Conservation (phyloP, 116 monocot genomes). For the Thalassia testudinum region DNA sequence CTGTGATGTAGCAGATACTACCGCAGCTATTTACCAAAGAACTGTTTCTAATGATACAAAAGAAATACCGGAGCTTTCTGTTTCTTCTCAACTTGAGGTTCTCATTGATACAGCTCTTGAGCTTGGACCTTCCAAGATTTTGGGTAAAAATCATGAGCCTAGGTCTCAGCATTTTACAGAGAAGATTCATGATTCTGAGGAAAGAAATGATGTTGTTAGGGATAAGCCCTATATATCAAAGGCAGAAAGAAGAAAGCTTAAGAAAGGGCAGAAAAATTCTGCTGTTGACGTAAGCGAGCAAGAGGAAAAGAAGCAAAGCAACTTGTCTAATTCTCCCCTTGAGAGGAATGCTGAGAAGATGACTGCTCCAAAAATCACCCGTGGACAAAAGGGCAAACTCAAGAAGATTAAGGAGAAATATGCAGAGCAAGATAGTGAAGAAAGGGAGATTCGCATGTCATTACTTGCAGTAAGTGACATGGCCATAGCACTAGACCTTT, state of each 20-base stretch:
- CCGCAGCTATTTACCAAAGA: background rate
- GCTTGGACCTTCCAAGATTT: constrained; percentile 54
- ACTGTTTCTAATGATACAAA: constrained; percentile 6
- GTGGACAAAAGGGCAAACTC: constrained; percentile 84
- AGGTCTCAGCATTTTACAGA: background rate
- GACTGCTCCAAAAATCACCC: constrained; percentile 32
- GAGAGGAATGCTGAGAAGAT: constrained; percentile 16
- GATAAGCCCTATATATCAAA: constrained; percentile 87
- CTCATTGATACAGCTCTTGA: constrained; percentile 81
- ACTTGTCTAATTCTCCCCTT: constrained; percentile 7
- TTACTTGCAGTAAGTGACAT: constrained; percentile 59
- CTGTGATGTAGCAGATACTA: constrained; percentile 4
- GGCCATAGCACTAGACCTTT: background rate
- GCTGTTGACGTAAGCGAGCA: constrained; percentile 10
- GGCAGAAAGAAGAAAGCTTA: constrained; percentile 72
- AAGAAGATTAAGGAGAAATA: constrained; percentile 99
- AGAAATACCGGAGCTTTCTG: constrained; percentile 21
- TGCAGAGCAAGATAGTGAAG: constrained; percentile 97
- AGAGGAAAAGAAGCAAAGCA: constrained; percentile 18
- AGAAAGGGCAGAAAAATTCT: constrained; percentile 42
- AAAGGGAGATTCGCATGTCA: constrained; percentile 88
- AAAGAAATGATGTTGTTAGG: constrained; percentile 25
- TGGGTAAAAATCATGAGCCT: constrained; percentile 14
- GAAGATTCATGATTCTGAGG: constrained; percentile 13
- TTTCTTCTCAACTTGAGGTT: constrained; percentile 66